Base-by-base conservation (phyloP, 148 eudicot species). In the Fagopyrum homotropicum region DNA sequence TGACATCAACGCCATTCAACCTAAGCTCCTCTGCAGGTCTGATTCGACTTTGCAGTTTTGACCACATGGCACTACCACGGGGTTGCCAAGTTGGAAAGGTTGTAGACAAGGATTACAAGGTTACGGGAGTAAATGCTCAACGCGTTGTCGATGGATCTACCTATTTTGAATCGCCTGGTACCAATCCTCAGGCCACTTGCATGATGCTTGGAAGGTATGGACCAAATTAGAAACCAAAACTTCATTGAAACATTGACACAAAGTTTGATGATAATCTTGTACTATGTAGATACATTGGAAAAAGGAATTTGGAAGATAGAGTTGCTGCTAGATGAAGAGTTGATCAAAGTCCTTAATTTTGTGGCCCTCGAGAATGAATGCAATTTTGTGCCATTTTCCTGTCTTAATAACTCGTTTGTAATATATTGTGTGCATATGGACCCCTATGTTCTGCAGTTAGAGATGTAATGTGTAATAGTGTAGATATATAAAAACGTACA, bases 1-100 rank as follows among this genome's bases (percentile, higher is more conserved):
- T 19, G 6, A 85, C 83, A 1, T 50, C 73, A 49, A 76, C 89
- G 4, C 83, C 85, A 4, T 80, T 89, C 56, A 80, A 56, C 80
- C 0, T 8, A 0, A 95, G 87, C n/a, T 92, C 90, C 12, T 77
- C 47, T 46, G 80, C 81, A 3, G 98, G 98, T 72, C 98, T 97
- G 35, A 94, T 82, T 19, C 97, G 96, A 76, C 92, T 91, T 0
- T 22, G 26, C 89, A 1, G 88, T 88, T 0, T 82, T 82, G 83
- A 88, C 91, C n/a, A 86, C 86, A 68, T 88, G 87, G 89, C 91
- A 86, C n/a, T 88, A 84, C 14, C 88, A 86, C 68, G 91, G 89
- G 91, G 91, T 2, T 88, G 91, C 14, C 86, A 82, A 66, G 89
- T 88, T 68, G 89, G 85, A 17, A 76, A 46, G 69, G 91, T 88